Conservation (phyloP, 2,329 filamentous ascomycete species). For the Rutstroemia sp. region DNA sequence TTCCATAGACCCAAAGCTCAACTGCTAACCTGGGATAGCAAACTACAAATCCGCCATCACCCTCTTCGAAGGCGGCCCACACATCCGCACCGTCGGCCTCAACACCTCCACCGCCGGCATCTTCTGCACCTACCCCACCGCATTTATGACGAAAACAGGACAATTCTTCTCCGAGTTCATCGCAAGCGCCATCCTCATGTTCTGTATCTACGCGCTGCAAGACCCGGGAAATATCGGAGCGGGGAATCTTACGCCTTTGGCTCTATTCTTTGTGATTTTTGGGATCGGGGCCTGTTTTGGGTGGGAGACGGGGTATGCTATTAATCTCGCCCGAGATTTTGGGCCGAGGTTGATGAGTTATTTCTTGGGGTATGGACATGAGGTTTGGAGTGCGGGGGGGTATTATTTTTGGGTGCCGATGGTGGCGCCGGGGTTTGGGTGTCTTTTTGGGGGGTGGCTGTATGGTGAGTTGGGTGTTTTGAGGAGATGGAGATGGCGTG, state of each 20-base stretch:
- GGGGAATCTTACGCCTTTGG: slow-evolving; percentile 49
- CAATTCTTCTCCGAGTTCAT: slow-evolving; percentile 70
- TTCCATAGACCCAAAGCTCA: neutral
- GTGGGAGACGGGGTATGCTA: slow-evolving; percentile 71
- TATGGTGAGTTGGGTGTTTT: slow-evolving; percentile 36
- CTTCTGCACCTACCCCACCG: slow-evolving; percentile 62
- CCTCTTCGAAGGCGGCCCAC: slow-evolving; percentile 52
- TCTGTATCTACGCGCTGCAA: slow-evolving; percentile 63
- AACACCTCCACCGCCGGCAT: slow-evolving; percentile 52
- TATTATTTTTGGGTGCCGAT: slow-evolving; percentile 75
- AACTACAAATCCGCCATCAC: slow-evolving; percentile 62
- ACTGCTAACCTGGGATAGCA: slow-evolving; percentile 26
- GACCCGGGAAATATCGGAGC: slow-evolving; percentile 46
- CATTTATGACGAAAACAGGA: slow-evolving; percentile 57
- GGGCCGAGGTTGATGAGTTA: slow-evolving; percentile 58
- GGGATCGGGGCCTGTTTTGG: slow-evolving; percentile 65
- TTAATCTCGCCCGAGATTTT: slow-evolving; percentile 67
- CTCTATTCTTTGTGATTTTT: slow-evolving; percentile 66
- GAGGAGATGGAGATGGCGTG: no score
- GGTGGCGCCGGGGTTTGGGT: slow-evolving; percentile 62
- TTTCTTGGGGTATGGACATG: slow-evolving; percentile 58
- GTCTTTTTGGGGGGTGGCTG: slow-evolving; percentile 54
- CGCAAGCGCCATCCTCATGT: slow-evolving; percentile 60
- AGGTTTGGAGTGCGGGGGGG: slow-evolving; percentile 59
- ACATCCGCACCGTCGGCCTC: slow-evolving; percentile 52